phyloP scores from a whole-genome alignment of 371 early-diverging fungal genomes.

The Blastocladiella emersonii region DNA sequence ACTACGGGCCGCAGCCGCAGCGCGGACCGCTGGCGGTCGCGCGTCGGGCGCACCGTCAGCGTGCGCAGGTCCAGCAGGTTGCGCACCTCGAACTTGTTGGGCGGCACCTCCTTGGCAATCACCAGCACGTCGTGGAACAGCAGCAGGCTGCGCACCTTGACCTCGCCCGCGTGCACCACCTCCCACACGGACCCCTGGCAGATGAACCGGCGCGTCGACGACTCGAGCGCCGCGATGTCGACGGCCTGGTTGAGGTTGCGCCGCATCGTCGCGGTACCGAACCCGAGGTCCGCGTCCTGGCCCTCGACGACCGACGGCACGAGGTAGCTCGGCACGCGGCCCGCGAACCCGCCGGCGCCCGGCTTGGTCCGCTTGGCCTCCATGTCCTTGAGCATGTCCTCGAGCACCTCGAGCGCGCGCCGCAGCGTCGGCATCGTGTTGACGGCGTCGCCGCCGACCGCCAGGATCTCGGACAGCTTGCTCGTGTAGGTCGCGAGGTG shows the following conservation, averaged over 20 bases:
- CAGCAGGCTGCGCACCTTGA: constrained; percentile 63
- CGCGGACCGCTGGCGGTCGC: background rate
- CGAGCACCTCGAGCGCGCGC: background rate
- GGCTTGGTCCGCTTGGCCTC: background rate
- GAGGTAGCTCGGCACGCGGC: background rate
- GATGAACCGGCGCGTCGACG: constrained; percentile 38
- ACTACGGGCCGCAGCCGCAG: constrained; percentile 30
- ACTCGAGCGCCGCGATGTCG: constrained; percentile 3
- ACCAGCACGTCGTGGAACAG: constrained; percentile 63
- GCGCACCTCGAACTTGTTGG: constrained; percentile 4
- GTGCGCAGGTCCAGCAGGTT: constrained; percentile 12
- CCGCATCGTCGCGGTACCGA: background rate
- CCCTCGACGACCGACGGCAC: background rate
- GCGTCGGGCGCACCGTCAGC: constrained; percentile 27
- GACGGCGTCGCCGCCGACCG: background rate
- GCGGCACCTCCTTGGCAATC: constrained; percentile 42
- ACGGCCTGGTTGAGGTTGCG: background rate
- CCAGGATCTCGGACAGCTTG: background rate
- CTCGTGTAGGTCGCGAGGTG: background rate
- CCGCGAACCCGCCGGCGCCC: background rate
- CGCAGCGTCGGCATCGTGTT: background rate
- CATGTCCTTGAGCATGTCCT: background rate
- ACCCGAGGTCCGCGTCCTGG: background rate
- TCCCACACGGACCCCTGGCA: constrained; percentile 62
- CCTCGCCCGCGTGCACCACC: constrained; percentile 50